These are phyloP conservation scores for Solanum etuberosum DNA, from an alignment of 257 asterid genomes.

Conservation along the genomic window DNA sequence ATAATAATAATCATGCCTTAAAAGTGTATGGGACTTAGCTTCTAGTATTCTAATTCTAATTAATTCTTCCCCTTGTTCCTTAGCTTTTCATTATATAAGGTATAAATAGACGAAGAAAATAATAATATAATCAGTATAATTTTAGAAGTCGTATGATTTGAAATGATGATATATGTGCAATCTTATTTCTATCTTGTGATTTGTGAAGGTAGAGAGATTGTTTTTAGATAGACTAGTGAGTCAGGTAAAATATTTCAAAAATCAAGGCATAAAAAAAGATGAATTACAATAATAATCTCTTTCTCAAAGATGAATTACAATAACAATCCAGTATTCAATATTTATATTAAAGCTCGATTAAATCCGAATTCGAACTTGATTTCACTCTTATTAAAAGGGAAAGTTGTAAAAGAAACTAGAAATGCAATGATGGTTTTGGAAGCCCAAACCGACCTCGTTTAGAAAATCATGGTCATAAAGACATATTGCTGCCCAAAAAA, in stretches of 20 bases:
- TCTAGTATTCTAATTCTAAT: no score
- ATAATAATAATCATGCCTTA: background rate
- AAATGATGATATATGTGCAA: no score
- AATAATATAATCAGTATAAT: background rate
- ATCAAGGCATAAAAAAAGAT: background rate
- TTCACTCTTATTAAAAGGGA: background rate
- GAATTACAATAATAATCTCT: background rate
- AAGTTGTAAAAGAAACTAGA: background rate
- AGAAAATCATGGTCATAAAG: background rate
- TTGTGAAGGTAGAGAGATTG: background rate
- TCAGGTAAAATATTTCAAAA: background rate
- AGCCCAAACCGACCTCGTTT: background rate
- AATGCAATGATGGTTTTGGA: background rate
- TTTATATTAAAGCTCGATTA: fast-evolving
- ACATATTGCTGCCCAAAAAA: background rate
- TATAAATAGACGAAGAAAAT: background rate
- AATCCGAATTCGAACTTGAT: fast-evolving
- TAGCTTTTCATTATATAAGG: background rate
- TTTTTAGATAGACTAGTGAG: background rate
- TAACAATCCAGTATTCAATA: background rate
- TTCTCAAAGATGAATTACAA: background rate
- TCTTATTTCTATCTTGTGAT: background rate
- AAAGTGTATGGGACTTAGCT: no score
- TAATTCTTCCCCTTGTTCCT: background rate
- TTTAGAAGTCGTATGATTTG: no score